Evolutionary conservation across 2,329 filamentous ascomycete species (phyloP), one percentile per base, ranked within the genome.

Genomic region (Neofusicoccum kwambonambiense): DNA sequence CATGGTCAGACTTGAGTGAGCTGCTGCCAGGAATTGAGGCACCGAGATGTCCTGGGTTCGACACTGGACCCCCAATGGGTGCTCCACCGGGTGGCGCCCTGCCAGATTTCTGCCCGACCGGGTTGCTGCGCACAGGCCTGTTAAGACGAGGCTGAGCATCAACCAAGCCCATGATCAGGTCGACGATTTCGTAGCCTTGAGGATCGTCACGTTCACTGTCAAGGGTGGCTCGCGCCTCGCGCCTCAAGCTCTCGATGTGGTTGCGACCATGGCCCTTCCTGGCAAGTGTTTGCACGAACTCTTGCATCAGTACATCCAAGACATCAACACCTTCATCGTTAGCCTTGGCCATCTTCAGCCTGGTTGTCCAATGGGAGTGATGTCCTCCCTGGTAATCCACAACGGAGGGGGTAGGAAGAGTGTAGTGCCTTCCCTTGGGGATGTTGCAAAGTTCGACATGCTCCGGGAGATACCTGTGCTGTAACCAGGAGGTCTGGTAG

Each of bases 281-380:
- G 19, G 70, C 62, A 7, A 73, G 67, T 2, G 68, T 67, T 6
- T n/a, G 11, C 9, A 65, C 62, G 49, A 69, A 72, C 37, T 73
- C 72, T 1, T 63, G 49, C 15, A 74, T 39, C 6, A 74, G 69
- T 11, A 74, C 73, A 13, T 71, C 71, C 8, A 74, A 57, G 2
- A 74, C 70, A 37, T 73, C 72, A n/a, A 74, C 65, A 3, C 70
- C 71, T 22, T 71, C 57, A 49, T 74, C 71, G 4, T 70, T 68
- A 0, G 72, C 72, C 6, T 61, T 68, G 8, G 71, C 72, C 72
- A 74, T 74, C 7, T 66, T 69, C 37, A 39, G 62, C n/a, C 72
- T 69, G 15, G 71, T 69, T 11, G 60, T 15, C 22, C n/a, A 41
- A 22, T 72, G 67, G 27, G 51, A 68, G 11, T 62, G 66, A 11